A percentile compares a stretch with the other conserved stretches of the same genome.
phyloP scores from a whole-genome alignment of 352 stramenopile species.

The Phytopythium boreale region DNA sequence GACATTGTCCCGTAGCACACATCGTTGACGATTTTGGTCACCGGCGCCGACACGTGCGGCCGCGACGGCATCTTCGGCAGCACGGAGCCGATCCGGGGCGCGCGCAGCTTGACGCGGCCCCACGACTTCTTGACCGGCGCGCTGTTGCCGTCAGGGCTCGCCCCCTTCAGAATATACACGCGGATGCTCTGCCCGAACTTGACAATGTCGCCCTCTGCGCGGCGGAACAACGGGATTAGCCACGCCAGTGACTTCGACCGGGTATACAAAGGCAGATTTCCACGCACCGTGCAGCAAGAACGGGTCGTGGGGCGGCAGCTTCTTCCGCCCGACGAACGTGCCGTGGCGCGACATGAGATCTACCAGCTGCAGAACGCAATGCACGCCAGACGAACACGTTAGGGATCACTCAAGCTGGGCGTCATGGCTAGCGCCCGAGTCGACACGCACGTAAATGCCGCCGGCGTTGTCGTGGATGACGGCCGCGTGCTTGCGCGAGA shows the following conservation, averaged over 20 bases:
- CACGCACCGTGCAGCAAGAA: conserved; percentile 66
- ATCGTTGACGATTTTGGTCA: conserved; percentile 85
- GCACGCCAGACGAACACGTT: conserved; percentile 1
- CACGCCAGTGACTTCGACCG: background rate
- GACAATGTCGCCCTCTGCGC: conserved; percentile 73
- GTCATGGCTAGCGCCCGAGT: background rate
- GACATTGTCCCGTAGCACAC: conserved; percentile 73
- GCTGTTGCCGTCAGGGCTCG: conserved; percentile 53
- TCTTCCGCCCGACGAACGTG: conserved; percentile 80
- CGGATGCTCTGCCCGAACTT: conserved; percentile 88
- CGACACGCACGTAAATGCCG: conserved; percentile 73
- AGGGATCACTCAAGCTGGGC: background rate
- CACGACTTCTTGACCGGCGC: conserved; percentile 79
- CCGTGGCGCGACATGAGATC: conserved; percentile 88
- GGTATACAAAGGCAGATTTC: background rate
- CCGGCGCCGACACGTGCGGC: conserved; percentile 45
- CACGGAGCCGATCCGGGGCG: conserved; percentile 67
- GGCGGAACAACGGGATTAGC: background rate
- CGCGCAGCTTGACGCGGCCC: conserved; percentile 69
- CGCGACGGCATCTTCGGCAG: conserved; percentile 63
- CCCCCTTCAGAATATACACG: conserved; percentile 81
- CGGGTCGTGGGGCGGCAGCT: conserved; percentile 83
- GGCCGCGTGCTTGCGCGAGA: conserved; percentile 85
- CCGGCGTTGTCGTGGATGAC: conserved; percentile 80
- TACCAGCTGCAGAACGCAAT: conserved; percentile 51